Evolutionary conservation across 805 yeast genomes (phyloP).

Genomic region (Scheffersomyces lignosus): DNA sequence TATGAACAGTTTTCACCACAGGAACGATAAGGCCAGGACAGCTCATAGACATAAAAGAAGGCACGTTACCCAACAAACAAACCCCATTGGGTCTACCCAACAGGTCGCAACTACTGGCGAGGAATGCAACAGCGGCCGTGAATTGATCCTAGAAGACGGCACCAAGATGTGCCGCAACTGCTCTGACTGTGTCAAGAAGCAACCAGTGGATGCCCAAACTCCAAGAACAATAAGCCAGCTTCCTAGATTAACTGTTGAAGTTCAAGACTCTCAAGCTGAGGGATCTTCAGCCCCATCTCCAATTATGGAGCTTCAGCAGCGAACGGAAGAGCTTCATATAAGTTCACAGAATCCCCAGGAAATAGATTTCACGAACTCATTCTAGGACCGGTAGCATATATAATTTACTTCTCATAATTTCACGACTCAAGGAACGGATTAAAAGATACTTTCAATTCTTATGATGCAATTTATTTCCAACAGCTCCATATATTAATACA

Average conservation of each 20-base stretch:
- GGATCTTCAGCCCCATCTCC: too few relatives aligned
- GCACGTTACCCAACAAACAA: background rate
- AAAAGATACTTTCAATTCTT: too few relatives aligned
- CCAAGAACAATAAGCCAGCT: too few relatives aligned
- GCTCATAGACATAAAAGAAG: background rate
- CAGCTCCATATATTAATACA: too few relatives aligned
- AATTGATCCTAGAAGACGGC: conserved; percentile 18
- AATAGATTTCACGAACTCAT: background rate
- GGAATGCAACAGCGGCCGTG: background rate
- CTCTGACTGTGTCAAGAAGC: conserved; percentile 26
- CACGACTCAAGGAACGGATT: too few relatives aligned
- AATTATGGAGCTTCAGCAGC: too few relatives aligned
- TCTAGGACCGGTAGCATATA: background rate
- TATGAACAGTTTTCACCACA: background rate
- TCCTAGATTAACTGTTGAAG: background rate
- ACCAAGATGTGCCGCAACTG: conserved; percentile 28
- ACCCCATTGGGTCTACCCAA: too few relatives aligned
- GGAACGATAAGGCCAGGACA: background rate
- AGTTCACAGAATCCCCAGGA: background rate
- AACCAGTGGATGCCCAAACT: background rate
- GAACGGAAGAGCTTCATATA: background rate
- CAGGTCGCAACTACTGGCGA: background rate
- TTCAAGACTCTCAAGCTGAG: too few relatives aligned
- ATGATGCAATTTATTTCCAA: too few relatives aligned
- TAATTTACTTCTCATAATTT: conserved; percentile 1